Percentiles rank a stretch among this genome's conserved stretches.
Evolutionary conservation across 2,329 filamentous ascomycete species (phyloP).

Genomic region (Domatiomyces globalis): DNA sequence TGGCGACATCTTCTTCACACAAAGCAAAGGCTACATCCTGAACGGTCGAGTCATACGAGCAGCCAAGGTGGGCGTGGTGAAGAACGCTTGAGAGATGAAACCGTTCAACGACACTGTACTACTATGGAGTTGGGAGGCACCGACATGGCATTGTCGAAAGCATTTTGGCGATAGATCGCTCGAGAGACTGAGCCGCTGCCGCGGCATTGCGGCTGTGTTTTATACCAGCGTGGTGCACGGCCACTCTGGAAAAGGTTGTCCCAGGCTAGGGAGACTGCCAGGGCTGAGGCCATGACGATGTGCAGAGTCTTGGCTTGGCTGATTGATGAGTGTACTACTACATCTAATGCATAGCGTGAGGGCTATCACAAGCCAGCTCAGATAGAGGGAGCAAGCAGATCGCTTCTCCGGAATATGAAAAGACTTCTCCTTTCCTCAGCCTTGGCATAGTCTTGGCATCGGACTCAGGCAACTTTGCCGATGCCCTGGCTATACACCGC

Average conservation of each 20-base stretch:
- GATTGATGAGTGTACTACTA: neutral
- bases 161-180: neutral
- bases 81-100: constrained; percentile 43
- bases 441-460: no score
- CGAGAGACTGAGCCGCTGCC: neutral
- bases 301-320: neutral
- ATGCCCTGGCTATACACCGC: no score
- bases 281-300: neutral
- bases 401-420: neutral
- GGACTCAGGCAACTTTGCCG: no score
- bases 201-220: neutral
- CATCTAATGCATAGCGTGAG: neutral
- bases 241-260: neutral
- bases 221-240: neutral
- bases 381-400: neutral
- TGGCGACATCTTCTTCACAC: constrained; percentile 76
- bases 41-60: constrained; percentile 82
- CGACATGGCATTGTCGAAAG: neutral
- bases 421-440: neutral
- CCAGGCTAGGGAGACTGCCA: no score
- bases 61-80: constrained; percentile 91
- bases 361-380: neutral
- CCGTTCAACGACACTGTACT: neutral
- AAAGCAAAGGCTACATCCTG: constrained; percentile 90
- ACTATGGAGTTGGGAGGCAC: neutral